Evolutionary conservation across 805 yeast genomes (phyloP), one percentile per base, ranked within the genome.

Genomic region (Candida qinlingensis): DNA sequence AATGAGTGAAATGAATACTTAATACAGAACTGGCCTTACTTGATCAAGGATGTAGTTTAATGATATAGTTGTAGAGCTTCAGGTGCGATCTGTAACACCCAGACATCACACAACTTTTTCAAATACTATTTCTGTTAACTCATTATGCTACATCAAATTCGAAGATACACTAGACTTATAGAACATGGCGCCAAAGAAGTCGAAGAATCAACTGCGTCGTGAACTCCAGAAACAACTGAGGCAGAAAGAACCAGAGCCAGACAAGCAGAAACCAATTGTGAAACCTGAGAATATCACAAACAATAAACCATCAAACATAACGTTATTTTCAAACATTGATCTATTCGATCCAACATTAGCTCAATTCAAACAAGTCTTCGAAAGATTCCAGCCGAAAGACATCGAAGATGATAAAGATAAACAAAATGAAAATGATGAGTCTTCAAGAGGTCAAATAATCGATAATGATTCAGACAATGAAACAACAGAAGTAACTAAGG

Each of bases 201-300:
- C 69, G 7, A 69, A 69, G 57, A 69, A 69, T 44, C 71, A 68
- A 50, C 52, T 67, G 42, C 65, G 72, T 31, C 58, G 73, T 33
- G 65, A 60, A 44, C 54, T 59, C 33, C 51, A 42, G 47, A 54
- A 54, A 45, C 54, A 54, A 27, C 50, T 57, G 28, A 64, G 57
- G 19, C 44, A 37, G 25, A 43, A 39, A 10, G 37, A 26, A 4
- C 30, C 30, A 33, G 30, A 31, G 26, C 47, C 13, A 25, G 39
- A 34, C 19, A 19, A 13, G 33, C 25, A 38, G 40, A 34, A 29
- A 29, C 38, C 5, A 25, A 26, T n/a, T 2, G 3, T 29, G 41
- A 30, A n/a, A 7, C 39, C 12, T 31, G 19, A 19, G 19, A 19
- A 19, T 19, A 19, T 19, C 19, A 19, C 19, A 19, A 19, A 19